Percentiles rank a stretch among this genome's conserved stretches.
Evolutionary conservation across 148 eudicot species (phyloP).

Genomic region (Camellia granthamiana): DNA sequence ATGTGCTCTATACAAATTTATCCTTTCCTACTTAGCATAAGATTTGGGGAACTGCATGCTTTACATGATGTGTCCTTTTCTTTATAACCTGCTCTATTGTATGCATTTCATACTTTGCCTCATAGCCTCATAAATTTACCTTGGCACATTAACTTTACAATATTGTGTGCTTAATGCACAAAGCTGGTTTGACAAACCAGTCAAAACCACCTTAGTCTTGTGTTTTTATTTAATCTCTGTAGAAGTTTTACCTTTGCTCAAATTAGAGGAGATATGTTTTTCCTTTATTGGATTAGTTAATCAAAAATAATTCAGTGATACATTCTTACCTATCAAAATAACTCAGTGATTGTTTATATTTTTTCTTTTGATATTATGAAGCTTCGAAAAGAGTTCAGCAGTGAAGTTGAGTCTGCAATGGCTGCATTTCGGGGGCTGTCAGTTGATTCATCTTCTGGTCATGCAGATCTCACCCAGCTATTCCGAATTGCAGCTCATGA

Average conservation of each 20-base stretch:
- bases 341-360: slow-evolving; percentile 10
- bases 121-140: not conserved
- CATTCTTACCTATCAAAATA: not conserved
- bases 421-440: slow-evolving; percentile 55
- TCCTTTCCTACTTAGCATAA: not conserved
- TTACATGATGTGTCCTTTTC: not conserved
- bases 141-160: not conserved
- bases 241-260: not conserved
- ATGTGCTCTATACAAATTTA: not conserved
- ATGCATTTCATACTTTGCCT: not conserved
- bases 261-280: too few species aligned
- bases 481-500: slow-evolving; percentile 80
- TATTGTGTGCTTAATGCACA: not conserved
- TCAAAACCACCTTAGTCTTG: not conserved
- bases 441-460: slow-evolving; percentile 45
- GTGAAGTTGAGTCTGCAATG: slow-evolving; percentile 56
- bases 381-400: slow-evolving; percentile 74
- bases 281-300: too few species aligned
- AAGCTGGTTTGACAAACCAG: not conserved
- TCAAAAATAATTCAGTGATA: too few species aligned
- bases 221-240: not conserved
- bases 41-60: not conserved
- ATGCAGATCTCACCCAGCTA: slow-evolving; percentile 85
- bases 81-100: not conserved
- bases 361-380: slow-evolving; percentile 26